Base-by-base conservation (phyloP, 176 grass and related monocot genomes). In the Leersia perrieri region DNA sequence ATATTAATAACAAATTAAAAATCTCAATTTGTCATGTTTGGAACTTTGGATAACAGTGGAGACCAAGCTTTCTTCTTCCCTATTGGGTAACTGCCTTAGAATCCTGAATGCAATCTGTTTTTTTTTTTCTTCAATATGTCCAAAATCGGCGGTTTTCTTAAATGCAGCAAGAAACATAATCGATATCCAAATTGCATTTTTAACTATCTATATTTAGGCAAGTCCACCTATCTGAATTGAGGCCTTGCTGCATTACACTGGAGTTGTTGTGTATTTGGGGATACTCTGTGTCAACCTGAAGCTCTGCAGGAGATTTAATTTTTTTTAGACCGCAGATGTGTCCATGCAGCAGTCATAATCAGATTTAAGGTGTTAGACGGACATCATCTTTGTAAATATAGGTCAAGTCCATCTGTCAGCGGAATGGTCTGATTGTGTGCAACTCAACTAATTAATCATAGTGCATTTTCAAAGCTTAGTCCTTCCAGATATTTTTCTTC, bases 361-460 rank as follows among this genome's bases (percentile, higher is more conserved):
- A 61, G 53, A 61, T 72, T 77, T 42, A n/a, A 74, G 39, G 60
- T 73, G 38, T 33, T 63, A 13, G 9, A 11, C 66, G 30, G 31
- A 25, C 60, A 27, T 82, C 42, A 73, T 65, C 20, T 51, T 65
- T 53, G 60, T 47, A 34, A 74, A 74, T 83, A 22, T 28, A 3
- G 40, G n/a, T n/a, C 9, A 20, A 29, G 60, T 74, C 10, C 34
- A 82, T 68, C 26, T 64, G 55, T 68, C 25, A 42, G 44, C 57
- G 73, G 68, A 60, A 66, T 60, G 16, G 5, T 13, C 35, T 40
- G 20, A 11, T 13, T 60, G 45, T 51, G 6, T 41, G 62, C 30
- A 76, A 60, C n/a, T 83, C 5, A 38, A 66, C 60, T 75, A 57
- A 58, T 42, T 26, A 83, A 25, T 57, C 25, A 7, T 70, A 28